Evolutionary conservation across 345 rosid species (phyloP), one percentile per base, ranked within the genome.

Genomic region (Populus ilicifolia): DNA sequence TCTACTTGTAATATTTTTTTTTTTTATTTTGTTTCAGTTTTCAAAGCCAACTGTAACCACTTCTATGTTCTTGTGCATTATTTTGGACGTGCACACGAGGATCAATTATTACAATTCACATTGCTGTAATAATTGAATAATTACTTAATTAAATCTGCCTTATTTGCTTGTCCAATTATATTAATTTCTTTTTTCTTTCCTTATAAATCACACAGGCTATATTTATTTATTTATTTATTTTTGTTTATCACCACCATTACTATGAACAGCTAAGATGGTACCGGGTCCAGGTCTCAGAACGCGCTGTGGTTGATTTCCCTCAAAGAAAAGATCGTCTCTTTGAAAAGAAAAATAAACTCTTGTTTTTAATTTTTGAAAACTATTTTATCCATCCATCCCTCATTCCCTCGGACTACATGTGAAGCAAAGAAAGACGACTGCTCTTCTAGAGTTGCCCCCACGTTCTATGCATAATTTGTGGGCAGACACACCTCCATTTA

Each of bases 391-490:
- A 65, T 74, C 36, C 44, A 38, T 71, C 29, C 14, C 10, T 3
- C 63, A 78, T 41, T 72, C 75, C 61, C 36, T 72, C 66, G 9
- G 69, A 75, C 79, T 69, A 29, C 89, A 85, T 85, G 89, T 80
- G 87, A 78, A 61, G 78, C 29, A 52, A 75, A 70, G 81, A 69
- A 59, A 48, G 20, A 8, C 14, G 50, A 44, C 50, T 23, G 64
- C 29, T 5, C 13, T 35, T 48, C 62, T 76, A 76, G 82, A 88
- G 93, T 90, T 82, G 95, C 86, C 87, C 85, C 92, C 98, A 92
- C 98, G 98, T 92, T 92, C 77, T 77, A 83, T 72, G 80, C 93
- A 81, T 78, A 75, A 76, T 78, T 88, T 83, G 80, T 84, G 86
- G 87, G 83, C 65, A 52, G 30, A 75, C 56, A 30, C 83, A 30